Evolutionary conservation across 805 yeast genomes (phyloP).

Genomic region (Blastobotrys americana): DNA sequence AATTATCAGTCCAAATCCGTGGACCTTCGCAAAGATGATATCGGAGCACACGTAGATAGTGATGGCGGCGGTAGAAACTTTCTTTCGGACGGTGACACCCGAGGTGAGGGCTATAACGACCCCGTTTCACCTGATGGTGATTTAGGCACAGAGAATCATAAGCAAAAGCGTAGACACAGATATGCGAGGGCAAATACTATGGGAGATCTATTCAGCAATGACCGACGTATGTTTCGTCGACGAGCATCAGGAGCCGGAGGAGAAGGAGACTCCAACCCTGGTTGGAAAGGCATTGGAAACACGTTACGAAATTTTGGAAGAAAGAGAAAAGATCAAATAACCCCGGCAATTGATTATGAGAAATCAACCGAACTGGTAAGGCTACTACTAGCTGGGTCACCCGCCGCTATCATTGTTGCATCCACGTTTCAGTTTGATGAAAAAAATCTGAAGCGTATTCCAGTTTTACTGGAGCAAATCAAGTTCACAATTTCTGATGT

Average conservation of each 20-base stretch:
- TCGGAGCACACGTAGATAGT: no score
- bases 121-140: background rate
- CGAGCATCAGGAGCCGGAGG: slow-evolving; percentile 17
- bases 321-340: slow-evolving; percentile 16
- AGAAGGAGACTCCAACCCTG: slow-evolving; percentile 4
- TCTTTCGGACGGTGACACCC: background rate
- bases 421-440: slow-evolving; percentile 73
- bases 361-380: slow-evolving; percentile 35
- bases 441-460: slow-evolving; percentile 54
- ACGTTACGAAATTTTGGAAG: slow-evolving; percentile 12
- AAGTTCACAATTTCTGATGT: slow-evolving; percentile 48
- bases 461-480: slow-evolving; percentile 66
- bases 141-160: background rate
- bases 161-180: background rate
- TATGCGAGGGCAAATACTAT: slow-evolving; percentile 5
- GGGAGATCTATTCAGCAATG: slow-evolving; percentile 1
- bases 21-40: background rate
- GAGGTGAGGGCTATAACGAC: no score
- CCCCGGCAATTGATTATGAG: slow-evolving; percentile 22
- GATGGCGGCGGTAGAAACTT: background rate
- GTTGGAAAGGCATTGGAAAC: slow-evolving; percentile 15
- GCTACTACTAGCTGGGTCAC: slow-evolving; percentile 35
- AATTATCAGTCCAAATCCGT: background rate
- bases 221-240: slow-evolving; percentile 10
- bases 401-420: slow-evolving; percentile 49